A percentile compares a stretch with the other conserved stretches of the same genome.
Conservation (phyloP, 2,329 filamentous ascomycete species). For the Ascochyta pisi region DNA sequence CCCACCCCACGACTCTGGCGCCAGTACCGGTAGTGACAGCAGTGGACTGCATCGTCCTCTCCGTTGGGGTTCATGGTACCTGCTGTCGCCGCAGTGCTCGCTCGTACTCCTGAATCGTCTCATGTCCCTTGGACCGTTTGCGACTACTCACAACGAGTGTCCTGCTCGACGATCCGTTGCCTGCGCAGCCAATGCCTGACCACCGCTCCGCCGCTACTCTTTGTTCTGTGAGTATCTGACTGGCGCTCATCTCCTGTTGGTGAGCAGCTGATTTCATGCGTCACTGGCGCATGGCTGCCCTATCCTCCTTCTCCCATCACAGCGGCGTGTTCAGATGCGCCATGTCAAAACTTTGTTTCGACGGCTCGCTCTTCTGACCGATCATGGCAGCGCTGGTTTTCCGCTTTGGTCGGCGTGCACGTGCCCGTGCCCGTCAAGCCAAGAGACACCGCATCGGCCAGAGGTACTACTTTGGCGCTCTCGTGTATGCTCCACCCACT, state of each 20-base stretch:
- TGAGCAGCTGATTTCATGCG: conserved; percentile 15
- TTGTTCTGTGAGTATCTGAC: background rate
- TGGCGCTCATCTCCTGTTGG: conserved; percentile 13
- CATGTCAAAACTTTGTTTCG: conserved; percentile 9
- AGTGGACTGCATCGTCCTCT: background rate
- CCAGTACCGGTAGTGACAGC: background rate
- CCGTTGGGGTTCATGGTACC: background rate
- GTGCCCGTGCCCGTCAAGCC: conserved; percentile 41
- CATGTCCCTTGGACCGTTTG: conserved; percentile 15
- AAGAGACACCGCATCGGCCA: conserved; percentile 43
- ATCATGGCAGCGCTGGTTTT: conserved; percentile 15
- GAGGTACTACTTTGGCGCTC: conserved; percentile 36
- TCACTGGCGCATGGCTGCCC: conserved; percentile 5
- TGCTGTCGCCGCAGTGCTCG: conserved; percentile 9
- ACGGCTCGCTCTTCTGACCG: conserved; percentile 10
- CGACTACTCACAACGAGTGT: conserved; percentile 12
- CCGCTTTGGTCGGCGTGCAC: conserved; percentile 23
- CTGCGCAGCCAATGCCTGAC: conserved; percentile 30
- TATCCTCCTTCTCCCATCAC: conserved; percentile 5
- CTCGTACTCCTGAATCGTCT: conserved; percentile 21
- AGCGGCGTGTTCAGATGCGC: conserved; percentile 10
- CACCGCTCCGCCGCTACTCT: conserved; percentile 12
- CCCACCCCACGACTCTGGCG: conserved; percentile 23
- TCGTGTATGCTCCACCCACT: conserved; percentile 31
- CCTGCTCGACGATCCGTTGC: conserved; percentile 17